A percentile compares a stretch with the other conserved stretches of the same genome.
These are phyloP conservation scores for Hypomyces perniciosus DNA, from an alignment of 2,329 filamentous ascomycete species.

Conservation along the genomic window DNA sequence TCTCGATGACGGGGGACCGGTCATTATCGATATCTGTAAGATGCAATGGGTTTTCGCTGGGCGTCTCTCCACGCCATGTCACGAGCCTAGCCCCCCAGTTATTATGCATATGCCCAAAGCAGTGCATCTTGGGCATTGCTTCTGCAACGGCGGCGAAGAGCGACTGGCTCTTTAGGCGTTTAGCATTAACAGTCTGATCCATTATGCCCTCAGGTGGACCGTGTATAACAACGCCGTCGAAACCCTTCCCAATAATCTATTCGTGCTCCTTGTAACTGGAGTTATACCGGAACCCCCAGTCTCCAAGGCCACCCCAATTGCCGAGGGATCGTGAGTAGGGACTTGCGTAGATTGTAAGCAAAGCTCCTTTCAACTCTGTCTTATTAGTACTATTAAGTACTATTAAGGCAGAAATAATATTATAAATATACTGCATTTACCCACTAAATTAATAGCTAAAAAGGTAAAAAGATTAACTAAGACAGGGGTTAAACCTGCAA, in stretches of 20 bases:
- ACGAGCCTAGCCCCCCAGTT: conserved; percentile 38
- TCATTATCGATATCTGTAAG: conserved; percentile 44
- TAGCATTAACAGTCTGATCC: conserved; percentile 27
- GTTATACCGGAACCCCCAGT: conserved; percentile 45
- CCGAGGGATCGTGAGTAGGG: conserved; percentile 36
- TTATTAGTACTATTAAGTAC: too few species aligned
- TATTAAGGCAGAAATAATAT: too few species aligned
- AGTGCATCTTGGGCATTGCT: conserved; percentile 28
- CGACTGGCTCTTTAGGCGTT: conserved; percentile 25
- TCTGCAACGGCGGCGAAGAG: conserved; percentile 26
- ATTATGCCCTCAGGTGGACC: conserved; percentile 35
- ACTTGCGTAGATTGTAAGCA: conserved; percentile 38
- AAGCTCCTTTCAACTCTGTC: conserved; percentile 41
- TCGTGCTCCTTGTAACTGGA: conserved; percentile 17
- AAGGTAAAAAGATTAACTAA: too few species aligned
- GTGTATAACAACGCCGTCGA: conserved; percentile 31
- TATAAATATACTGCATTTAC: too few species aligned
- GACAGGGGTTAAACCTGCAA: too few species aligned
- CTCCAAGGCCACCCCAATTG: conserved; percentile 14
- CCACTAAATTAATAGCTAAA: too few species aligned
- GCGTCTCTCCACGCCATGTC: conserved; percentile 35
- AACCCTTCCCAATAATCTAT: conserved; percentile 21
- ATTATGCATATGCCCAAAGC: conserved; percentile 31
- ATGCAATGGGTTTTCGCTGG: conserved; percentile 32
- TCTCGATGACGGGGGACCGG: conserved; percentile 32